Conservation (phyloP, 1,284 basidiomycete species). For the Trametes versicolor region DNA sequence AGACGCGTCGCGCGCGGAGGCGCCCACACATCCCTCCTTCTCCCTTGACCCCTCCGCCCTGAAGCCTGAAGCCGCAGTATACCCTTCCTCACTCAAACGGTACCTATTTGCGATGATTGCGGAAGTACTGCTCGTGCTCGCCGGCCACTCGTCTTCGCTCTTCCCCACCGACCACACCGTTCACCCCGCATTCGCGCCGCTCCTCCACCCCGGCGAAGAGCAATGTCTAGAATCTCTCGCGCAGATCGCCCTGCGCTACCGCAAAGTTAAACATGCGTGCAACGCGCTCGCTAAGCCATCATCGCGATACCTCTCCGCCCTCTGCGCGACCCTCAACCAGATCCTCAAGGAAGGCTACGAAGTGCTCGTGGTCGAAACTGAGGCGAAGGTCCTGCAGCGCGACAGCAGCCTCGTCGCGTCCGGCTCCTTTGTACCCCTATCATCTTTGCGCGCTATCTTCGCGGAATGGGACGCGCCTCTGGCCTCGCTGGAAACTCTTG, state of each 20-base stretch:
- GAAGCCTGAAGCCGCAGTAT: too few relatives aligned
- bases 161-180: constrained; percentile 69
- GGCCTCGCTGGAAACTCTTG: constrained; percentile 69
- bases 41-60: not conserved
- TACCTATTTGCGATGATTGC: constrained; percentile 70
- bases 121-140: constrained; percentile 84
- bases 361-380: constrained; percentile 80
- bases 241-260: constrained; percentile 76
- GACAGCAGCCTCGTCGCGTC: constrained; percentile 77
- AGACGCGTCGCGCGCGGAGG: constrained; percentile 25
- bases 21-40: not conserved
- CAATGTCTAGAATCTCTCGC: constrained; percentile 82
- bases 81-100: not conserved
- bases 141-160: constrained; percentile 85
- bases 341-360: constrained; percentile 85
- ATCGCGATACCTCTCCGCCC: constrained; percentile 80
- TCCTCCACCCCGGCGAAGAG: constrained; percentile 88
- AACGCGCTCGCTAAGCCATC: constrained; percentile 61
- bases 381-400: constrained; percentile 77
- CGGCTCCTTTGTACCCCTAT: constrained; percentile 84
- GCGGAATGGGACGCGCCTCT: constrained; percentile 87
- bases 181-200: constrained; percentile 70
- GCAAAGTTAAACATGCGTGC: constrained; percentile 70
- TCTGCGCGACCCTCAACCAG: constrained; percentile 76
- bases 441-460: constrained; percentile 82